Evolutionary conservation across 1,284 basidiomycete genomes (phyloP).

Genomic region (Microbotryum lychnidis-dioicae): DNA sequence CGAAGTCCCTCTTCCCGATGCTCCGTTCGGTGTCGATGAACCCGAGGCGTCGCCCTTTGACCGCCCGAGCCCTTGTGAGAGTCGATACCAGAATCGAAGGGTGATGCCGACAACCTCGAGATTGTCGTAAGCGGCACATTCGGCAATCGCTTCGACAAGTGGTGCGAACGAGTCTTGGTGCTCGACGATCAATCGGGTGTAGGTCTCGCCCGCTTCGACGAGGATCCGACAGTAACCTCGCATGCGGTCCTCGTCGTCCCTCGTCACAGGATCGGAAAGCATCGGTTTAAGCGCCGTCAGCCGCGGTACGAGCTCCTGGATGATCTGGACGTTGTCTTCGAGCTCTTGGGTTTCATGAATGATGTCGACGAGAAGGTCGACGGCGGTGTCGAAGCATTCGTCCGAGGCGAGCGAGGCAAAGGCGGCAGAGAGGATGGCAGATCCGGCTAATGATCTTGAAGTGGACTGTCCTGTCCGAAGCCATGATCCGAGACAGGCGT

Average conservation of each 20-base stretch:
- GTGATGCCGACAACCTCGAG: constrained; percentile 97
- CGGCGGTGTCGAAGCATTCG: constrained; percentile 81
- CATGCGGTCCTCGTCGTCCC: constrained; percentile 61
- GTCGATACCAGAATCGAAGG: constrained; percentile 96
- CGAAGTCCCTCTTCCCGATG: too few species aligned
- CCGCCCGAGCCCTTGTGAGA: constrained; percentile 59
- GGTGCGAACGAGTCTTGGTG: constrained; percentile 87
- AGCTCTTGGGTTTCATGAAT: constrained; percentile 98
- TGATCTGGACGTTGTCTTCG: constrained; percentile 82
- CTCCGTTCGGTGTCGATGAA: too few species aligned
- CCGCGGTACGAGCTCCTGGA: constrained; percentile 75
- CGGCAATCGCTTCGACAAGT: constrained; percentile 87
- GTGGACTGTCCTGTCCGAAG: constrained; percentile 76
- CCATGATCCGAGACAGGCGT: constrained; percentile 81
- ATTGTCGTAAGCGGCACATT: constrained; percentile 85
- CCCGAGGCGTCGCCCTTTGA: constrained; percentile 31
- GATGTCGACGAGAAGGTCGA: constrained; percentile 85
- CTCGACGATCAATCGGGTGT: constrained; percentile 77
- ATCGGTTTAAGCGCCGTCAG: constrained; percentile 64
- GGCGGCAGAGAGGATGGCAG: constrained; percentile 71
- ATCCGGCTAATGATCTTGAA: constrained; percentile 57
- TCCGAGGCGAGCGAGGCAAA: constrained; percentile 80
- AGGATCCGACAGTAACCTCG: constrained; percentile 86
- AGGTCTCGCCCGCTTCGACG: constrained; percentile 92
- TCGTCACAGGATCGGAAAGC: constrained; percentile 44